Evolutionary conservation across 768 basidiomycete species (phyloP).

Genomic region (Hebeloma cylindrosporum): DNA sequence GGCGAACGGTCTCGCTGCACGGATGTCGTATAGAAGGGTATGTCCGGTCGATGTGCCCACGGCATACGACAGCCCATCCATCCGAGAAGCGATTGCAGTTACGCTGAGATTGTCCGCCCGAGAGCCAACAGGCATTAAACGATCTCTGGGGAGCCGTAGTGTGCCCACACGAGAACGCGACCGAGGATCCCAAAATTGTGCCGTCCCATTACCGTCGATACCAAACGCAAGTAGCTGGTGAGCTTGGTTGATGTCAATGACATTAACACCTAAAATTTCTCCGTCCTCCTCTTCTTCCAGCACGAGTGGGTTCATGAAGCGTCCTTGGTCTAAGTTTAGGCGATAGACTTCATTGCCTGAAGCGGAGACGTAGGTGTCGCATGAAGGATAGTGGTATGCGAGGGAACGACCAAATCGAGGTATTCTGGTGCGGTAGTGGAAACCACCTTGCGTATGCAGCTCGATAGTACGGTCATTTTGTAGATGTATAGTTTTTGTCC

Average conservation of each 20-base stretch:
- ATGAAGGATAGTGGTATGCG: constrained; percentile 92
- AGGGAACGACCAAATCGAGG: constrained; percentile 91
- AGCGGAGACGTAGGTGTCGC: constrained; percentile 84
- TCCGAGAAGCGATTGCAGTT: constrained; percentile 81
- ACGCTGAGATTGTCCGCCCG: constrained; percentile 50
- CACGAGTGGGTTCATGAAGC: constrained; percentile 81
- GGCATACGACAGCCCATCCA: constrained; percentile 91
- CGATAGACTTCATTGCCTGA: constrained; percentile 89
- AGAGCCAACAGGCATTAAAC: constrained; percentile 44
- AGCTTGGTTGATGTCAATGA: constrained; percentile 88
- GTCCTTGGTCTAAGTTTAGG: constrained; percentile 92
- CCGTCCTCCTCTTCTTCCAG: constrained; percentile 51
- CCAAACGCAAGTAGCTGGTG: constrained; percentile 92
- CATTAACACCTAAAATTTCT: constrained; percentile 82
- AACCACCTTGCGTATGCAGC: constrained; percentile 90
- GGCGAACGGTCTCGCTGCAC: constrained; percentile 79
- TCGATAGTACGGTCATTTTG: constrained; percentile 95
- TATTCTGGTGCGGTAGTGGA: constrained; percentile 91
- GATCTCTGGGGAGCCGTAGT: constrained; percentile 56
- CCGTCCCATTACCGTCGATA: constrained; percentile 79
- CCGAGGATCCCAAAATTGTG: constrained; percentile 96
- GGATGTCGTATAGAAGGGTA: constrained; percentile 91
- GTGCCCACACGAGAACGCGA: constrained; percentile 74
- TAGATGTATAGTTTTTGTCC: constrained; percentile 97
- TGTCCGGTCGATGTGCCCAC: constrained; percentile 95